phyloP scores from a whole-genome alignment of 768 basidiomycete species.

The Astraeus odoratus region DNA sequence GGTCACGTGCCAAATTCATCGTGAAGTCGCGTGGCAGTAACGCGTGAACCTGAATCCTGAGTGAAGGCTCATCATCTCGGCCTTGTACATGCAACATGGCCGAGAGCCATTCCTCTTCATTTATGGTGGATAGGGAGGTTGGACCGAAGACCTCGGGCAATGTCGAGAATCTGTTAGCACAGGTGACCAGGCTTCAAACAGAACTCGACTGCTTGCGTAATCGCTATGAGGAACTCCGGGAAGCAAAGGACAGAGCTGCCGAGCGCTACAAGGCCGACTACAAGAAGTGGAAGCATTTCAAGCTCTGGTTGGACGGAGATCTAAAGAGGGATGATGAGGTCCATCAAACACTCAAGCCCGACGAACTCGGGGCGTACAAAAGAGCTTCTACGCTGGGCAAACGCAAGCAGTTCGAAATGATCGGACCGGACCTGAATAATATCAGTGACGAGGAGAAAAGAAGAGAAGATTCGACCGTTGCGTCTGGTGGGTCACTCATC shows the following conservation, averaged over 20 bases:
- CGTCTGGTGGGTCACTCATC: neutral
- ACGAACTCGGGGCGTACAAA: slow-evolving; percentile 22
- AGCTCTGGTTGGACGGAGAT: slow-evolving; percentile 36
- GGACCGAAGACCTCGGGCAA: slow-evolving; percentile 7
- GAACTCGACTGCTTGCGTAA: slow-evolving; percentile 32
- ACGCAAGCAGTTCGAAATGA: slow-evolving; percentile 20
- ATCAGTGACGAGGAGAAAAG: slow-evolving; percentile 1
- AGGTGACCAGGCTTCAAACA: slow-evolving; percentile 17
- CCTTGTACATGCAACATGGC: no score
- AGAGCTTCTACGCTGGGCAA: slow-evolving; percentile 21
- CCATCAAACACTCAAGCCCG: slow-evolving; percentile 19
- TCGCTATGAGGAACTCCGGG: slow-evolving; percentile 40
- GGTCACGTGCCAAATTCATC: no score
- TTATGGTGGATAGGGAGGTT: neutral
- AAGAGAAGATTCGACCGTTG: slow-evolving; percentile 4
- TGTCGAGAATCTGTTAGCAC: slow-evolving; percentile 4
- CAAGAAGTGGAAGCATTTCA: slow-evolving; percentile 44
- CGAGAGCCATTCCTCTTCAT: neutral
- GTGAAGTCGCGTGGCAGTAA: no score
- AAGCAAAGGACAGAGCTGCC: slow-evolving; percentile 38
- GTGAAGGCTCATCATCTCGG: no score
- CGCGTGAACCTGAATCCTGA: no score
- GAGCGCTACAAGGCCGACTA: slow-evolving; percentile 45
- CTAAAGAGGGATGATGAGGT: slow-evolving; percentile 24
- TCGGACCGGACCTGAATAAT: slow-evolving; percentile 9